Evolutionary conservation across 331 rosid species (phyloP).

Genomic region (Acacia pycnantha): DNA sequence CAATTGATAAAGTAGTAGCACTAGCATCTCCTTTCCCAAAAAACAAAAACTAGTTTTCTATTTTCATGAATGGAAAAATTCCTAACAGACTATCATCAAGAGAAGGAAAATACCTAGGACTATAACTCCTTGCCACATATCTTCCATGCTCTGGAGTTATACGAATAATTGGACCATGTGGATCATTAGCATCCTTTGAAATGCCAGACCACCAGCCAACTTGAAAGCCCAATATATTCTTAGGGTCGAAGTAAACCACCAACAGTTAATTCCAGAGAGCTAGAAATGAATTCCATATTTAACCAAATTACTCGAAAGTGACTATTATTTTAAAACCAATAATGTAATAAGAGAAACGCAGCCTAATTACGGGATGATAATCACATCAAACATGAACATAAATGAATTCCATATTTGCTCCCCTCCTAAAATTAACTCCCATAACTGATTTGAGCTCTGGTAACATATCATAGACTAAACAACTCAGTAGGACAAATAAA

Average conservation of each 20-base stretch:
- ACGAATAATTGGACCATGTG: slow-evolving; percentile 77
- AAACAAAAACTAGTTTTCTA: neutral
- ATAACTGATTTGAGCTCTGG: slow-evolving; percentile 19
- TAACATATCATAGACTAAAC: slow-evolving; percentile 8
- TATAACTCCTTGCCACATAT: slow-evolving; percentile 92
- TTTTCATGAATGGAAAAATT: slow-evolving; percentile 19
- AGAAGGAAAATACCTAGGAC: slow-evolving; percentile 68
- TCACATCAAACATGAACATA: slow-evolving; percentile 15
- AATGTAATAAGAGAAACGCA: neutral
- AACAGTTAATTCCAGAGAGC: slow-evolving; percentile 7
- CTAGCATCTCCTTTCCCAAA: slow-evolving; percentile 9
- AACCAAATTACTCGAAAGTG: neutral
- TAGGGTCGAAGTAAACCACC: neutral
- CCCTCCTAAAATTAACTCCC: neutral
- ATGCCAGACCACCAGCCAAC: slow-evolving; percentile 99
- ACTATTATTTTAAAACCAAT: slow-evolving; percentile 1
- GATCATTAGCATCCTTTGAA: slow-evolving; percentile 63
- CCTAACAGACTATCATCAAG: slow-evolving; percentile 4
- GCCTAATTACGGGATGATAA: neutral
- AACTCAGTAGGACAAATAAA: neutral
- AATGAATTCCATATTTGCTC: slow-evolving; percentile 2
- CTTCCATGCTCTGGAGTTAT: slow-evolving; percentile 98
- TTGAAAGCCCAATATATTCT: slow-evolving; percentile 41
- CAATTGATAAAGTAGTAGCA: neutral
- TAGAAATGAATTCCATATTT: neutral